These are phyloP conservation scores for Lentinula edodes DNA, from an alignment of 768 basidiomycete species.

Conservation along the genomic window DNA sequence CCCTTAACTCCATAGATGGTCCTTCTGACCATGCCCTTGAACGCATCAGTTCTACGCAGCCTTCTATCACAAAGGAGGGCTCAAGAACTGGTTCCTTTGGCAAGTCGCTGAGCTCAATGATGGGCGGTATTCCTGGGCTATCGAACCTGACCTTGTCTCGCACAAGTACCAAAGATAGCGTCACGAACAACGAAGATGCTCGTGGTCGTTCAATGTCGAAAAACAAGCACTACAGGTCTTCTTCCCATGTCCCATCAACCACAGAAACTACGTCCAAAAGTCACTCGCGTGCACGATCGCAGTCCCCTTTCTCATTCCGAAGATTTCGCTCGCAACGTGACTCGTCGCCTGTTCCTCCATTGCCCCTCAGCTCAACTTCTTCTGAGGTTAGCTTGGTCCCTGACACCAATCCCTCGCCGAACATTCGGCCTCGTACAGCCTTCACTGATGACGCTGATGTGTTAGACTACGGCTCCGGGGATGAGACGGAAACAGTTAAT, in stretches of 20 bases:
- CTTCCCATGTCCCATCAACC: constrained; percentile 38
- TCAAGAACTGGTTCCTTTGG: constrained; percentile 44
- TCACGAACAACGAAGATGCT: constrained; percentile 32
- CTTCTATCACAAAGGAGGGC: constrained; percentile 20
- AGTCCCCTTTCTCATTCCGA: constrained; percentile 76
- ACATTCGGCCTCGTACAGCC: constrained; percentile 49
- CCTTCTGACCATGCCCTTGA: constrained; percentile 36
- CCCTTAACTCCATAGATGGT: background rate
- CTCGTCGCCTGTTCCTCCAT: constrained; percentile 44
- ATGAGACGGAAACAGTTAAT: constrained; percentile 43
- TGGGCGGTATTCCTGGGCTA: constrained; percentile 43
- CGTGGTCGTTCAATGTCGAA: constrained; percentile 51
- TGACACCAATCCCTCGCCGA: constrained; percentile 50
- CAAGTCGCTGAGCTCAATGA: constrained; percentile 64
- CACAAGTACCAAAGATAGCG: constrained; percentile 34
- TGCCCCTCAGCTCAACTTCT: constrained; percentile 51
- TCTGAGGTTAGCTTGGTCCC: constrained; percentile 55
- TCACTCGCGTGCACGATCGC: constrained; percentile 59
- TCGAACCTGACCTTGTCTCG: constrained; percentile 61
- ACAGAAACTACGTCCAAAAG: constrained; percentile 39
- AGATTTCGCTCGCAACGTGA: constrained; percentile 48
- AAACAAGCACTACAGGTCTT: constrained; percentile 40
- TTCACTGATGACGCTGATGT: constrained; percentile 51
- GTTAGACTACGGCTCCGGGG: constrained; percentile 44
- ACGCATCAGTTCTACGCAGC: constrained; percentile 31